phyloP scores from a whole-genome alignment of 73 alveolate genomes.

The Effrenium voratum region DNA sequence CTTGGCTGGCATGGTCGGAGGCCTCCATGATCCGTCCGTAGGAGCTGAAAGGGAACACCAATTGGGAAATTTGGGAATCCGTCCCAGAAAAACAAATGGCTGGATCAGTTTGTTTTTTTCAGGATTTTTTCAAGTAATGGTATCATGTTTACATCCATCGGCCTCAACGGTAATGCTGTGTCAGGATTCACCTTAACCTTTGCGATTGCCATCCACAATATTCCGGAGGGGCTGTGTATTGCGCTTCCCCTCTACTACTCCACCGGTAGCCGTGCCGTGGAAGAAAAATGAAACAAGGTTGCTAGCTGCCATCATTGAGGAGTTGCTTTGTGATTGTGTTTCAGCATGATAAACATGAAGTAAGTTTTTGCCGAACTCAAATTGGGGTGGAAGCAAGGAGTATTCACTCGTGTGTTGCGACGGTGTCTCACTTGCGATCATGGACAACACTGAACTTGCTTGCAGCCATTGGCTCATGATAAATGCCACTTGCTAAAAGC shows the following conservation, averaged over 20 bases:
- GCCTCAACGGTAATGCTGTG: not conserved
- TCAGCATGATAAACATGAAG: no score
- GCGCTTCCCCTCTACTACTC: conserved; percentile 78
- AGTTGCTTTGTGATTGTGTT: no score
- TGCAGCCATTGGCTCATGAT: no score
- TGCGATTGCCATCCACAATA: conserved; percentile 70
- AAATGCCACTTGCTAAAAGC: not conserved
- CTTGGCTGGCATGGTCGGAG: conserved; percentile 36
- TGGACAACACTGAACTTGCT: no score
- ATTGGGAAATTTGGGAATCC: not conserved
- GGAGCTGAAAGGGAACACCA: not conserved
- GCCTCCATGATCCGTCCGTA: not conserved
- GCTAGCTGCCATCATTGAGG: no score
- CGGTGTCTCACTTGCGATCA: no score
- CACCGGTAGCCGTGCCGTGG: conserved; percentile 27
- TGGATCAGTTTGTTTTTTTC: not conserved
- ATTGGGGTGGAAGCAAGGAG: no score
- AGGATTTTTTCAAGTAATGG: not conserved
- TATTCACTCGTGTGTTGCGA: no score
- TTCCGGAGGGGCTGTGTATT: conserved; percentile 56
- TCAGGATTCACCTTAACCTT: conserved; percentile 23
- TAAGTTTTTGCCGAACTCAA: no score
- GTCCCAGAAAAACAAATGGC: not conserved
- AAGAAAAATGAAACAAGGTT: no score
- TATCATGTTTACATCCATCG: not conserved